phyloP scores from a whole-genome alignment of 164 flowering plant genomes.

The Vitis rupestris region DNA sequence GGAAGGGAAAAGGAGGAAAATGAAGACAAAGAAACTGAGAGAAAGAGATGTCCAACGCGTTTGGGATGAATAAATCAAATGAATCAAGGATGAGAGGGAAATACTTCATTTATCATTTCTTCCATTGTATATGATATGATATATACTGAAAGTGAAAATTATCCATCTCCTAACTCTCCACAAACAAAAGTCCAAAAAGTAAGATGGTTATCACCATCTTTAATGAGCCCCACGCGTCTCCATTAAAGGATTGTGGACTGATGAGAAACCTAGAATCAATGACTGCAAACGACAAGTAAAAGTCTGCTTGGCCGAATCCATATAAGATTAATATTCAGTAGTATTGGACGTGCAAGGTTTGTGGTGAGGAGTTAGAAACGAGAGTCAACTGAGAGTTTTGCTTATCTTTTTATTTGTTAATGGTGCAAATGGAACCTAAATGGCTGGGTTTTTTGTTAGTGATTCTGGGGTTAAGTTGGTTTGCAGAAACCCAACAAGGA shows the following conservation, averaged over 20 bases:
- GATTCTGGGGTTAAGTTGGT: constrained; percentile 19
- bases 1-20: neutral
- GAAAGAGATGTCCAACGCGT: neutral
- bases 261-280: neutral
- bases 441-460: constrained; percentile 17
- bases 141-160: too few relatives aligned
- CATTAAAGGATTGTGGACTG: neutral
- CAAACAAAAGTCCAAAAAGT: neutral
- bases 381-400: neutral
- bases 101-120: too few relatives aligned
- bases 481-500: constrained; percentile 26
- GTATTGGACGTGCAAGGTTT: neutral
- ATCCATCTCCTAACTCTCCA: neutral
- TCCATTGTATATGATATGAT: too few relatives aligned
- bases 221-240: constrained; percentile 4
- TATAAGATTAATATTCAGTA: neutral
- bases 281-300: neutral
- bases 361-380: neutral
- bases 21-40: too few relatives aligned
- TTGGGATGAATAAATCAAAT: constrained; percentile 8
- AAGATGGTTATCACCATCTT: neutral
- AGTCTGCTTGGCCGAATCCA: neutral
- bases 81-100: neutral
- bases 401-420: neutral
- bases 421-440: constrained; percentile 14